Conservation (phyloP, 257 asterid genomes). For the Nicotiana undulata region DNA sequence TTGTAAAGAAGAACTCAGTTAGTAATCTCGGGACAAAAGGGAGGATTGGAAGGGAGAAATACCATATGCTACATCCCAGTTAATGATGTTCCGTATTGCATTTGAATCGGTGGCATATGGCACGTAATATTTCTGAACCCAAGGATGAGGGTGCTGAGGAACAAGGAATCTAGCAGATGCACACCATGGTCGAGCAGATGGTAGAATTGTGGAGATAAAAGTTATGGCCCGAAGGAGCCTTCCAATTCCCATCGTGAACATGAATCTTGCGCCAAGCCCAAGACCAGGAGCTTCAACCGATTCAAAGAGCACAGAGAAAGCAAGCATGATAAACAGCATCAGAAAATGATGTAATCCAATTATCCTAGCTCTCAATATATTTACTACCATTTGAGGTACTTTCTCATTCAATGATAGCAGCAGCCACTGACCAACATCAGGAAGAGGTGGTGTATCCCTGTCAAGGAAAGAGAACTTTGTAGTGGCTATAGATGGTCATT, state of each 20-base stretch:
- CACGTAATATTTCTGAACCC: conserved; percentile 84
- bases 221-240: conserved; percentile 83
- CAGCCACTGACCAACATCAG: conserved; percentile 96
- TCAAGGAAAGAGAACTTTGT: conserved; percentile 2
- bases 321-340: conserved; percentile 95
- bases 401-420: conserved; percentile 76
- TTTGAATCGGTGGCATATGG: conserved; percentile 74
- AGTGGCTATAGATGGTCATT: neutral
- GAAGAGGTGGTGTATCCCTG: conserved; percentile 83
- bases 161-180: conserved; percentile 75
- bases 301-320: conserved; percentile 75
- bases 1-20: neutral
- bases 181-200: conserved; percentile 99
- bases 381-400: conserved; percentile 54
- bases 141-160: conserved; percentile 70
- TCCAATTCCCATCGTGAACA: conserved; percentile 96
- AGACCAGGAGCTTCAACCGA: conserved; percentile 96
- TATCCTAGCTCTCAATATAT: conserved; percentile 73
- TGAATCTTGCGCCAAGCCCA: conserved; percentile 87
- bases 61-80: conserved; percentile 75
- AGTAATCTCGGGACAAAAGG: neutral
- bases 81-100: conserved; percentile 64
- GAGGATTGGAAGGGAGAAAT: conserved; percentile 6
- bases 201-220: conserved; percentile 84
- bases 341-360: conserved; percentile 91